phyloP scores from a whole-genome alignment of 768 basidiomycete genomes.

The Albatrellus ellisii region DNA sequence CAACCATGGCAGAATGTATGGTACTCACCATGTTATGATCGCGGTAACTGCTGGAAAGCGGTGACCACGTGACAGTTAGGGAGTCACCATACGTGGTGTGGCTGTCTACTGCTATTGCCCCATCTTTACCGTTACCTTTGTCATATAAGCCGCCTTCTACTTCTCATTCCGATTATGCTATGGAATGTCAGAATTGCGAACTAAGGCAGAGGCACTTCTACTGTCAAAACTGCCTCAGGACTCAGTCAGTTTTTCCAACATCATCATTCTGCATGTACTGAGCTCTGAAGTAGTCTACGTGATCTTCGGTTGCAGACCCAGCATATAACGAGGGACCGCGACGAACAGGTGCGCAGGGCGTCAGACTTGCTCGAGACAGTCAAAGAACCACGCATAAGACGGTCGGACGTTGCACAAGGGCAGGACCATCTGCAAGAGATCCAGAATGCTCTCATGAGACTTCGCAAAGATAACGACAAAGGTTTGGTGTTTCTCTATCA shows the following conservation, averaged over 20 bases:
- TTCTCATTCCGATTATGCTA: conserved; percentile 12
- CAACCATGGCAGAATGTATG: too few species aligned
- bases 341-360: conserved; percentile 45
- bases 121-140: neutral
- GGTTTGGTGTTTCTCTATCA: conserved; percentile 27
- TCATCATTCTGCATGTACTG: neutral
- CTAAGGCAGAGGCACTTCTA: conserved; percentile 13
- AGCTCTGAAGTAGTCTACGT: conserved; percentile 27
- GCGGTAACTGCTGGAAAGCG: too few species aligned
- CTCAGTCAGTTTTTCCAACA: conserved; percentile 10
- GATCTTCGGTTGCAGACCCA: conserved; percentile 46
- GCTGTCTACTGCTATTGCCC: neutral
- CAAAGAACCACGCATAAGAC: conserved; percentile 28
- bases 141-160: neutral
- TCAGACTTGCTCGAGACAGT: conserved; percentile 32
- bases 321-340: conserved; percentile 43
- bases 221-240: conserved; percentile 12
- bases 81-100: too few species aligned
- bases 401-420: conserved; percentile 35
- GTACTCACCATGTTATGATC: too few species aligned
- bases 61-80: too few species aligned
- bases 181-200: conserved; percentile 15
- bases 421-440: conserved; percentile 42
- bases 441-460: conserved; percentile 28
- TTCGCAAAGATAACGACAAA: conserved; percentile 49